These are phyloP conservation scores for Ceratobasidium sp. DNA, from an alignment of 1,284 basidiomycete genomes.

Conservation along the genomic window DNA sequence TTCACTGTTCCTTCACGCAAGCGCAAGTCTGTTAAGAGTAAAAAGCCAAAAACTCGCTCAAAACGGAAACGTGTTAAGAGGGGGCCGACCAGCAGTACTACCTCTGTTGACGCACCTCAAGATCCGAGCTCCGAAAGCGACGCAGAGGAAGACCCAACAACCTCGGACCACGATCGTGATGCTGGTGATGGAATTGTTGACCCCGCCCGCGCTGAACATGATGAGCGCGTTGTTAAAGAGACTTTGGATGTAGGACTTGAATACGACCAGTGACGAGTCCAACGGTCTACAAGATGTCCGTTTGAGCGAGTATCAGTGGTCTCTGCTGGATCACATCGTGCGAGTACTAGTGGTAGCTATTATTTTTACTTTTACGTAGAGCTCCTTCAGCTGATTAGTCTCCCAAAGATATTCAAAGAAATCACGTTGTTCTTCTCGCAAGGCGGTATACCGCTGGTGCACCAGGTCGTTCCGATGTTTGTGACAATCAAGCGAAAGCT, in stretches of 20 bases:
- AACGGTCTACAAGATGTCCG: background rate
- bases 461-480: background rate
- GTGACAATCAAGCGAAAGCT: background rate
- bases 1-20: background rate
- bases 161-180: background rate
- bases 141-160: too few species aligned
- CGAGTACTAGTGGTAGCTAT: background rate
- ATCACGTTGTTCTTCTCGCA: background rate
- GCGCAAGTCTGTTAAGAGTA: background rate
- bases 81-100: too few species aligned
- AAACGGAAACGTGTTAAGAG: background rate
- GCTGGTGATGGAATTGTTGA: background rate
- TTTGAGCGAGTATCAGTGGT: background rate
- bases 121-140: too few species aligned
- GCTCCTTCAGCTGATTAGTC: too few species aligned
- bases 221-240: background rate
- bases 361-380: too few species aligned
- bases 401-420: background rate
- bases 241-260: background rate
- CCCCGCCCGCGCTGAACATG: background rate
- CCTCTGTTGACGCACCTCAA: too few species aligned
- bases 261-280: background rate
- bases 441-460: background rate
- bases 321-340: background rate
- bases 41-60: background rate